Conservation (phyloP, 345 rosid species). For the Psidium friedrichsthalianum region DNA sequence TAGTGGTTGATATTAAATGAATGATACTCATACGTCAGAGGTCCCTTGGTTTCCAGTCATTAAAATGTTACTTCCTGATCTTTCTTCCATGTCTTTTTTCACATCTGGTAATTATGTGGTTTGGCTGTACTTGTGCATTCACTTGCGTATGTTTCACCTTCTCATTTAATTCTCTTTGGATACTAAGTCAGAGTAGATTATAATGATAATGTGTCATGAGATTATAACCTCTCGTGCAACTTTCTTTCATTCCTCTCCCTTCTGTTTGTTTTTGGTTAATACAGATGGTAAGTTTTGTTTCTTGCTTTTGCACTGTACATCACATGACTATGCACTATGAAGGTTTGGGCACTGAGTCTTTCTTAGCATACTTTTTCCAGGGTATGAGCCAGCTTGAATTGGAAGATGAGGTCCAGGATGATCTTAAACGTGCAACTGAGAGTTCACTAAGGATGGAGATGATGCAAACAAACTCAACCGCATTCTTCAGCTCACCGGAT, state of each 20-base stretch:
- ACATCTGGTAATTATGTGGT: neutral
- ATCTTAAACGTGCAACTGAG: conserved; percentile 95
- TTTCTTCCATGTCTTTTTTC: neutral
- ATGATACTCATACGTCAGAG: neutral
- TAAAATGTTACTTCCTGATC: neutral
- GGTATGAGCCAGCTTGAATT: conserved; percentile 99
- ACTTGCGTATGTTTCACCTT: neutral
- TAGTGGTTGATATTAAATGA: neutral
- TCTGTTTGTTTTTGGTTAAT: neutral
- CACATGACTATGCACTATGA: neutral
- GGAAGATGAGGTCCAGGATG: conserved; percentile 98
- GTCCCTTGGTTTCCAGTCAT: neutral
- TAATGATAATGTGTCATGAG: neutral
- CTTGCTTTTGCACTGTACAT: neutral
- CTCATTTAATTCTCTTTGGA: neutral
- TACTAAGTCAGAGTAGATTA: neutral
- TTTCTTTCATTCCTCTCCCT: neutral
- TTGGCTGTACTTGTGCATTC: neutral
- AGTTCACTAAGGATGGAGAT: conserved; percentile 84
- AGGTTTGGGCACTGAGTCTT: neutral
- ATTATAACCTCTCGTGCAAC: neutral
- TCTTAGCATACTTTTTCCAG: conserved; percentile 19
- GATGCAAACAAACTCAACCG: conserved; percentile 96
- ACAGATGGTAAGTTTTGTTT: neutral
- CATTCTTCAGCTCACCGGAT: conserved; percentile 96